Evolutionary conservation across 2,329 filamentous ascomycete species (phyloP), one percentile per base, ranked within the genome.

Genomic region (Domatiomyces globalis): DNA sequence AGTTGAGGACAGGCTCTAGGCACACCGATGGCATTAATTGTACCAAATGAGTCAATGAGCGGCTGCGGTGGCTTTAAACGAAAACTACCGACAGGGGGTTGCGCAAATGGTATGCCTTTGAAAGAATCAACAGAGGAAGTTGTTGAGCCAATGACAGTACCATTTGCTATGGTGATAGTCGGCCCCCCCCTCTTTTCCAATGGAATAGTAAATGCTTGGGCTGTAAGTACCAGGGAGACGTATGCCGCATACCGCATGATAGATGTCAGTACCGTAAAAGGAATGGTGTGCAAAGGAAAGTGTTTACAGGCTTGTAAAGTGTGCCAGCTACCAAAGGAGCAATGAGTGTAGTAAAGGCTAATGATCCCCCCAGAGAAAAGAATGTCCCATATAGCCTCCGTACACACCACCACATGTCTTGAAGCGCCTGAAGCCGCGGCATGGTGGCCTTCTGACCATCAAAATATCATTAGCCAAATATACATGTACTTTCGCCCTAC

Each of bases 81-180:
- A 39, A 39, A 10, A 15, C 12, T 39, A 2, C 33, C 33, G 8
- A 52, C 48, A 3, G 54, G 54, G 17, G 52, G 48, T 42, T 51
- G 50, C 4, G 57, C 63, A 43, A 62, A 66, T 2, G 63, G 64
- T 5, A 66, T 56, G 4, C 64, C 64, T 15, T 64, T 55, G 50
- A 58, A 66, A 15, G 33, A 39, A 10, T 39, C 33, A 39, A 39
- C 33, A 10, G 33, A 39, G 10, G 1, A 4, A 15, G 12, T 2
- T 10, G 10, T 39, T 4, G 10, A 39, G 33, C 33, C 33, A 5
- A 39, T 5, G 12, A 39, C 12, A 39, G 33, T 39, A 39, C 33
- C 33, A 15, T 39, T 39, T 39, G 9, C 33, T 39, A 39, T 39
- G 33, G 10, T 39, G 10, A 39, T 10, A 39, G 10, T 39, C 12